phyloP scores from a whole-genome alignment of 2,329 filamentous ascomycete species.

The Pleomassaria siparia region DNA sequence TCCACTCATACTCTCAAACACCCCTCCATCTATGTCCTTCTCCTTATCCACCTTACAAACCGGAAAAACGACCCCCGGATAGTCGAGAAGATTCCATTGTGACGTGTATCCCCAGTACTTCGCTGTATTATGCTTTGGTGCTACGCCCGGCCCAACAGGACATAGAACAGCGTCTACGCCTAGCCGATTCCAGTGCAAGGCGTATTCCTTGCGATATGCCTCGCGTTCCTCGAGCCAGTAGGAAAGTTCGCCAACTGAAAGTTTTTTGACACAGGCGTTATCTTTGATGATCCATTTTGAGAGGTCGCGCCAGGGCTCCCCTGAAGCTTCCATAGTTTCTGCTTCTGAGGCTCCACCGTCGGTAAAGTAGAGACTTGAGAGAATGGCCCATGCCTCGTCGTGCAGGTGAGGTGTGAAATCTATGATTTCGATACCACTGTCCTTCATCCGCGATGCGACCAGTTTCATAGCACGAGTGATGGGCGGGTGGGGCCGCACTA shows the following conservation, averaged over 20 bases:
- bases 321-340: slow-evolving; percentile 53
- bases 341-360: slow-evolving; percentile 61
- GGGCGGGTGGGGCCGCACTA: slow-evolving; percentile 11
- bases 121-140: slow-evolving; percentile 57
- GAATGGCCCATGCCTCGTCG: slow-evolving; percentile 52
- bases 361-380: slow-evolving; percentile 49
- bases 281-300: slow-evolving; percentile 61
- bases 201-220: slow-evolving; percentile 49
- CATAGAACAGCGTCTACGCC: slow-evolving; percentile 64
- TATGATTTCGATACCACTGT: slow-evolving; percentile 54
- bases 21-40: slow-evolving; percentile 42
- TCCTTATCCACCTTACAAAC: slow-evolving; percentile 46
- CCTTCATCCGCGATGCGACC: slow-evolving; percentile 48
- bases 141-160: slow-evolving; percentile 58
- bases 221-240: slow-evolving; percentile 47
- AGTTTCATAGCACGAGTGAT: slow-evolving; percentile 53
- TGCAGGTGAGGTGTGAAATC: slow-evolving; percentile 55
- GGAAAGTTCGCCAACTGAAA: slow-evolving; percentile 48
- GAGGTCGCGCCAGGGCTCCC: slow-evolving; percentile 61
- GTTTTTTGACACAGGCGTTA: slow-evolving; percentile 51
- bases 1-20: slow-evolving; percentile 43
- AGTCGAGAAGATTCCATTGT: slow-evolving; percentile 71
- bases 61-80: slow-evolving; percentile 64
- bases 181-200: slow-evolving; percentile 45
- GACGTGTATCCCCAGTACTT: slow-evolving; percentile 66